These are phyloP conservation scores for Bolboschoenoplectus hybrid DNA, from an alignment of 202 grass and related monocot species.

Conservation along the genomic window DNA sequence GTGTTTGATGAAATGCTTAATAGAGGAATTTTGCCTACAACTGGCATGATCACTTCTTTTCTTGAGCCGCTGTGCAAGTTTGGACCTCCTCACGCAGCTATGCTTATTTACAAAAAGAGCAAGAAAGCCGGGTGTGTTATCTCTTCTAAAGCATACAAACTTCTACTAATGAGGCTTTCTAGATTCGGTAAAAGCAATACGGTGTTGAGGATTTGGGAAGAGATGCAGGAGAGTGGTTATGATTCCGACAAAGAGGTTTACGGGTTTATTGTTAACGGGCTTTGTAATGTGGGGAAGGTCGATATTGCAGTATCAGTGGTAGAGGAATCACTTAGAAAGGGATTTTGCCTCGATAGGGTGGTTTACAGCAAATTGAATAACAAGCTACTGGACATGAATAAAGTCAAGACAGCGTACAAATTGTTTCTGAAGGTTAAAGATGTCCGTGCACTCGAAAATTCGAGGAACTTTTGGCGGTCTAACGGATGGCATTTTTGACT, in stretches of 20 bases:
- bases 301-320: constrained; percentile 74
- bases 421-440: constrained; percentile 74
- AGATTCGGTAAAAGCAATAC: constrained; percentile 76
- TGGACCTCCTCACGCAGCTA: constrained; percentile 77
- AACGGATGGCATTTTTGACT: constrained; percentile 78
- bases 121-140: constrained; percentile 74
- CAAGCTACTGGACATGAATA: constrained; percentile 80
- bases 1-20: constrained; percentile 71
- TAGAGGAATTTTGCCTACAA: constrained; percentile 62
- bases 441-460: constrained; percentile 49
- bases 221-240: constrained; percentile 69
- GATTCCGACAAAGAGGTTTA: constrained; percentile 76
- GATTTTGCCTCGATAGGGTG: constrained; percentile 63
- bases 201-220: constrained; percentile 80
- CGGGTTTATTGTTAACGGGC: constrained; percentile 78
- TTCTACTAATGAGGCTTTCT: constrained; percentile 79
- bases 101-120: constrained; percentile 80
- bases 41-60: constrained; percentile 66
- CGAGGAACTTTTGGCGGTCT: constrained; percentile 63
- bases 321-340: constrained; percentile 75
- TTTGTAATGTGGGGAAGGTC: constrained; percentile 84
- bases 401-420: constrained; percentile 75
- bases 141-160: constrained; percentile 85
- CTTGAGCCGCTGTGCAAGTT: constrained; percentile 70
- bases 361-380: constrained; percentile 82